Conservation (phyloP, 177 flowering plant genomes). For the Vitis hybrid region DNA sequence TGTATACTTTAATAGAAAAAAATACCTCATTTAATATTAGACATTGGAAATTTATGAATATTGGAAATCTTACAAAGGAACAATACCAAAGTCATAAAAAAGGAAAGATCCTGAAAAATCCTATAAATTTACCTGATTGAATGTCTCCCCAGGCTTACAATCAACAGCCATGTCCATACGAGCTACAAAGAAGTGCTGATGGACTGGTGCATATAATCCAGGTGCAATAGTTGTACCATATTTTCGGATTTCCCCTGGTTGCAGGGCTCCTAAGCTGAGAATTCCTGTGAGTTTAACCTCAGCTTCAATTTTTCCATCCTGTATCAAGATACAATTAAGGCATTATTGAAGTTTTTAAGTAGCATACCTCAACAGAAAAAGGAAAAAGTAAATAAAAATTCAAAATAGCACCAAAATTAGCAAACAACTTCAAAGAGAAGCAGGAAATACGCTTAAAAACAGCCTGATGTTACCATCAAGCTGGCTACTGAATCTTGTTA, state of each 20-base stretch:
- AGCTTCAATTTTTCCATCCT: slow-evolving; percentile 98
- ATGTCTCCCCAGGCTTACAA: slow-evolving; percentile 85
- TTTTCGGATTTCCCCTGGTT: slow-evolving; percentile 83
- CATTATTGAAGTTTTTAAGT: slow-evolving; percentile 1
- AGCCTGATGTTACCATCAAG: slow-evolving; percentile 5
- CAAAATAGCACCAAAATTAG: neutral
- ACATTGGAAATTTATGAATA: neutral
- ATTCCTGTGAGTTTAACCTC: slow-evolving; percentile 97
- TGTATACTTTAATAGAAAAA: no score
- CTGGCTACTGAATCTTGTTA: neutral
- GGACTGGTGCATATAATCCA: slow-evolving; percentile 95
- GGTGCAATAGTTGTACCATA: slow-evolving; percentile 97
- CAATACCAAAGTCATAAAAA: neutral
- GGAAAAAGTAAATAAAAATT: no score
- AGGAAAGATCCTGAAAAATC: neutral
- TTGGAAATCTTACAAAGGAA: neutral
- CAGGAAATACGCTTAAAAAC: neutral
- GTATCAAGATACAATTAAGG: slow-evolving; percentile 8
- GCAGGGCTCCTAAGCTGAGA: slow-evolving; percentile 93
- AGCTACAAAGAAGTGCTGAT: slow-evolving; percentile 96
- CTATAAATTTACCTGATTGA: slow-evolving; percentile 65
- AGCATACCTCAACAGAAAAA: neutral
- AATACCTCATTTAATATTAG: no score
- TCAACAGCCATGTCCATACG: slow-evolving; percentile 99
- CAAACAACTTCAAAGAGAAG: neutral